Evolutionary conservation across 2,329 filamentous ascomycete species (phyloP).

Genomic region (Zymoseptoria tritici): DNA sequence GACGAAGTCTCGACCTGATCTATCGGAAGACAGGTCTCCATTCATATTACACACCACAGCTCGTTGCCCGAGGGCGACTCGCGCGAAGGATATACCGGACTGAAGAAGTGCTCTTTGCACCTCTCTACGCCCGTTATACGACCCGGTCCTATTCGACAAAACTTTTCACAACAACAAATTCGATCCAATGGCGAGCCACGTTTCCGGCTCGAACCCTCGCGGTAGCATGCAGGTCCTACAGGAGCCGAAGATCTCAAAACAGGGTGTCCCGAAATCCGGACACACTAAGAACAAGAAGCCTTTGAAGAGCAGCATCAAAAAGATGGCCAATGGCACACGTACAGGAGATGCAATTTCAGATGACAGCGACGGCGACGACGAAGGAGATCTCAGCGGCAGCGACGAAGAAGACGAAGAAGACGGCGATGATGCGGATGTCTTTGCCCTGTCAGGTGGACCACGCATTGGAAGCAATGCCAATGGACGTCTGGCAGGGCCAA

Average conservation of each 20-base stretch:
- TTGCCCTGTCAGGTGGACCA: conserved; percentile 26
- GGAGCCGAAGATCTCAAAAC: conserved; percentile 11
- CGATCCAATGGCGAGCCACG: conserved; percentile 8
- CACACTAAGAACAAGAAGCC: conserved; percentile 4
- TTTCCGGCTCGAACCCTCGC: not conserved
- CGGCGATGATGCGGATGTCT: conserved; percentile 21
- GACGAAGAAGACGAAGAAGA: conserved; percentile 16
- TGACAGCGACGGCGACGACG: conserved; percentile 18
- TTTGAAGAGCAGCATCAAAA: conserved; percentile 12
- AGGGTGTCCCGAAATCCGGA: conserved; percentile 6
- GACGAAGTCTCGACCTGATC: conserved; percentile 22
- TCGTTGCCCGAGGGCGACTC: conserved; percentile 24
- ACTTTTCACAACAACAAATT: not conserved
- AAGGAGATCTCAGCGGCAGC: conserved; percentile 14
- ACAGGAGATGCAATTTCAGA: conserved; percentile 16
- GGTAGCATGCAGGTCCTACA: conserved; percentile 10
- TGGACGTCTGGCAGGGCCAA: conserved; percentile 25
- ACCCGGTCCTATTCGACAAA: not conserved
- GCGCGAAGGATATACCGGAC: conserved; percentile 5
- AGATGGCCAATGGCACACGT: conserved; percentile 5
- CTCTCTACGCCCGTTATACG: not conserved
- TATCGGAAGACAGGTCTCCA: conserved; percentile 9
- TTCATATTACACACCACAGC: conserved; percentile 15
- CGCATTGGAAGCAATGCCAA: conserved; percentile 10
- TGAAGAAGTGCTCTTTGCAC: not conserved